Evolutionary conservation across 257 asterid species (phyloP).

Genomic region (Solanum neorickii): DNA sequence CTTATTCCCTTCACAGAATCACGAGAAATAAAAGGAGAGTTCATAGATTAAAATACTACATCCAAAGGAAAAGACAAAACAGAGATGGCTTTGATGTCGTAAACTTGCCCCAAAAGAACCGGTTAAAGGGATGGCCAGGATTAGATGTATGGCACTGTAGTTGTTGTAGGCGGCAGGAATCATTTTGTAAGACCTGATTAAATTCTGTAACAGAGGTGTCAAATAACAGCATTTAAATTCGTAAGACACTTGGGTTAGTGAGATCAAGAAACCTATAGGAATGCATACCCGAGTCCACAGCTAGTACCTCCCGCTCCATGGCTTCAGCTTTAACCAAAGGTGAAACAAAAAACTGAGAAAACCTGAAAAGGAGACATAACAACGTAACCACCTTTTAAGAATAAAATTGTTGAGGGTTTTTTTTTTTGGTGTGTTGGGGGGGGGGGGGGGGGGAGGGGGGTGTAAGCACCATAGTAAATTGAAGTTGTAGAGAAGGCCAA

Average conservation of each 20-base stretch:
- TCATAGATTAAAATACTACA: neutral
- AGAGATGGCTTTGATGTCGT: neutral
- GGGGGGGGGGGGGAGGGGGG: no score
- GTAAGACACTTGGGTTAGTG: neutral
- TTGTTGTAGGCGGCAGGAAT: conserved; percentile 79
- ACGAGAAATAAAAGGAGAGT: neutral
- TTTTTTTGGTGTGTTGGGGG: no score
- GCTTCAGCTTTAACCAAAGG: conserved; percentile 94
- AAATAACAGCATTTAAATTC: neutral
- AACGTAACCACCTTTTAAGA: neutral
- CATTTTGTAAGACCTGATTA: conserved; percentile 82
- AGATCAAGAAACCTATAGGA: neutral
- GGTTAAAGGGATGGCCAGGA: conserved; percentile 72
- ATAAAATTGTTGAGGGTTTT: neutral
- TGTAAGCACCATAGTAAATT: neutral
- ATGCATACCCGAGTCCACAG: conserved; percentile 84
- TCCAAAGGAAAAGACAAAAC: neutral
- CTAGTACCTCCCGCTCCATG: conserved; percentile 92
- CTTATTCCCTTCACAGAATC: conserved; percentile 59
- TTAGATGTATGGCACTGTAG: conserved; percentile 78
- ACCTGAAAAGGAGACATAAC: conserved; percentile 40
- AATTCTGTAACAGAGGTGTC: conserved; percentile 48
- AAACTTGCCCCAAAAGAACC: conserved; percentile 77
- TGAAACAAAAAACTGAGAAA: conserved; percentile 81
- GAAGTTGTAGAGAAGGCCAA: neutral